Evolutionary conservation across 2,329 filamentous ascomycete species (phyloP).

Genomic region (Epichloe sp.): DNA sequence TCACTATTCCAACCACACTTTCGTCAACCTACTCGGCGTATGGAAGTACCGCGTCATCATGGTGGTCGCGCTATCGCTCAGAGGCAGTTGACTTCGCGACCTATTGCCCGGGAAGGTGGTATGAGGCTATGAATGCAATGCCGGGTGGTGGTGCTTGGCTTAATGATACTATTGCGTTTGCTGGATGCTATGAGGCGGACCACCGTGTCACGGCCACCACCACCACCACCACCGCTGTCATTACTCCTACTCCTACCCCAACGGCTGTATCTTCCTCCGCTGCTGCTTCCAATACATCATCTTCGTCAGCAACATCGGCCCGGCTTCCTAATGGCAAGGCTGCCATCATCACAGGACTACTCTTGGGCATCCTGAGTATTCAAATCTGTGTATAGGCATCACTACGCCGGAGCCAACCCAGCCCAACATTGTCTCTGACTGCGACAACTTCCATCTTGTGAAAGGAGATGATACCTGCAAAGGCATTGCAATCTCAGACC

Average conservation of each 20-base stretch:
- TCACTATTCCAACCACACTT: not conserved
- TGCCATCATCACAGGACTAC: not conserved
- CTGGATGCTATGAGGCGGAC: not conserved
- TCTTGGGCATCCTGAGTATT: not conserved
- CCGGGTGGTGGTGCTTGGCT: not conserved
- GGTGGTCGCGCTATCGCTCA: not conserved
- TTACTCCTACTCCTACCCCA: not conserved
- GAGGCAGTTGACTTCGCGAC: not conserved
- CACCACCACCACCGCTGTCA: not conserved
- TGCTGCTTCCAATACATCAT: not conserved
- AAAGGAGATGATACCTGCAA: no score
- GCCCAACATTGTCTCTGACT: not conserved
- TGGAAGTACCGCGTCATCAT: not conserved
- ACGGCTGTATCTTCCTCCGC: not conserved
- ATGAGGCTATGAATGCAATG: not conserved
- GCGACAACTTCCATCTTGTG: no score
- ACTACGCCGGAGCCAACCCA: not conserved
- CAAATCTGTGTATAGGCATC: not conserved
- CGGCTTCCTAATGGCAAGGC: not conserved
- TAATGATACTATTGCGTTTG: not conserved
- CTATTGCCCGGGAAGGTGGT: not conserved
- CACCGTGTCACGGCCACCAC: not conserved
- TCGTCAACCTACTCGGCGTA: not conserved
- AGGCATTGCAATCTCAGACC: not conserved
- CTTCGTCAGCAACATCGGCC: not conserved